Evolutionary conservation across 176 grass and related monocot species (phyloP), one percentile per base, ranked within the genome.

Genomic region (Areca catechu): DNA sequence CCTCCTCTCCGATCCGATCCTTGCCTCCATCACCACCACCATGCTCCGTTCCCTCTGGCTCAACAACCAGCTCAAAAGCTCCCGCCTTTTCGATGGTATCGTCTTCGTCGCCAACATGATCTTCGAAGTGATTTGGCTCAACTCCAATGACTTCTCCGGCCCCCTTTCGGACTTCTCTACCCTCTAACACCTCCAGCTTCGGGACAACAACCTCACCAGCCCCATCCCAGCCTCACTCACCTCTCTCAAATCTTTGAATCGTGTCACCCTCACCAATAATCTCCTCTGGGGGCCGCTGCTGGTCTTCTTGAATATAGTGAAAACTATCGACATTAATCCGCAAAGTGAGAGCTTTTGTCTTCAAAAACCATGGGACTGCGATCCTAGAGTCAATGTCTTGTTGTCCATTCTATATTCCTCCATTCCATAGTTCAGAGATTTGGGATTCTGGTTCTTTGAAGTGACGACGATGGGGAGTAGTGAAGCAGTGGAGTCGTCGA

Each of bases 131-230:
- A 73, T 95, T 14, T 95, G 90, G 90, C 74, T 95, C 49, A 85
- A 95, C 25, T 78, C 70, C 19, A 95, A 95, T 19, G 16, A 30
- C 37, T 95, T 95, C 71, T 70, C 82, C 0, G 85, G 85, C 3
- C 76, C 85, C 16, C 65, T 95, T 49, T 85, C 85, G 1, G 79
- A 89, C 28, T 95, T 89, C n/a, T 51, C 76, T 0, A 9, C 9
- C 12, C 68, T 95, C 5, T 15, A 7, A 22, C 30, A 9, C 50
- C 73, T 89, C 1, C 18, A 76, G 16, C 74, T 95, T 34, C 74
- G 90, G 2, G 90, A 95, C 62, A 95, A 95, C 62, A 15, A 74
- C 54, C 60, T 95, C 60, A 89, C 82, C 3, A 85, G 90, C 7
- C 63, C 74, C 3, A 79, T 95, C n/a, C 79, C 72, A 0, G 69